phyloP scores from a whole-genome alignment of 2,329 filamentous ascomycete genomes.

The Calonectria hongkongensis region DNA sequence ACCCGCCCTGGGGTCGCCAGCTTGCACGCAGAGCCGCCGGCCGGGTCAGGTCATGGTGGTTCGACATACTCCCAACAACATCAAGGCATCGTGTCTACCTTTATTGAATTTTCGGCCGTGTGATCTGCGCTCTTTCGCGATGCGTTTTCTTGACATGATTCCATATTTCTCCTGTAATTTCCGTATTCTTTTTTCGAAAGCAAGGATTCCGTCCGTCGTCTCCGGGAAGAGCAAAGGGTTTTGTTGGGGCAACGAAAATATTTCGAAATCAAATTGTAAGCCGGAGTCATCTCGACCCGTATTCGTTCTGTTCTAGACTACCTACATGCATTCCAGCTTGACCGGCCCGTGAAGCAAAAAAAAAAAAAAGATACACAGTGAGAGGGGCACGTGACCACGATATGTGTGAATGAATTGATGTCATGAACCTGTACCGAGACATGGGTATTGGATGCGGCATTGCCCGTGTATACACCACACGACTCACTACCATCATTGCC shows the following conservation, averaged over 20 bases:
- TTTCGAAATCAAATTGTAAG: constrained; percentile 20
- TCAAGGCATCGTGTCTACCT: constrained; percentile 10
- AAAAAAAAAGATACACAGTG: too few species aligned
- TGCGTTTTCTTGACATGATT: constrained; percentile 18
- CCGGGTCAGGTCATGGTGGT: constrained; percentile 53
- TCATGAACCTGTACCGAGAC: not conserved
- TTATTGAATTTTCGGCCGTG: not conserved
- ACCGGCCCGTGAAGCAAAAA: not conserved
- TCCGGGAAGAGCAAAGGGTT: constrained; percentile 17
- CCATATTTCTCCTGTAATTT: constrained; percentile 7
- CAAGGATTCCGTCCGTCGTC: constrained; percentile 23
- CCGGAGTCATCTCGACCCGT: not conserved
- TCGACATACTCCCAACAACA: constrained; percentile 45
- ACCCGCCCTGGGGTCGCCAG: constrained; percentile 6
- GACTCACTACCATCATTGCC: not conserved
- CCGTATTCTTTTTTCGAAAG: not conserved
- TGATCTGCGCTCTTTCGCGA: not conserved
- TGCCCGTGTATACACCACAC: not conserved
- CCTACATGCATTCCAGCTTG: not conserved
- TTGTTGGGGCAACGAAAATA: constrained; percentile 34
- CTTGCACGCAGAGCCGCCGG: constrained; percentile 37
- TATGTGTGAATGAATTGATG: not conserved
- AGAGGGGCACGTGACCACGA: not conserved
- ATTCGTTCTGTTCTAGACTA: constrained; percentile 3
- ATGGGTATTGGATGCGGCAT: not conserved